Evolutionary conservation across 2,329 filamentous ascomycete genomes (phyloP).

Genomic region (Xylariaceae sp.): DNA sequence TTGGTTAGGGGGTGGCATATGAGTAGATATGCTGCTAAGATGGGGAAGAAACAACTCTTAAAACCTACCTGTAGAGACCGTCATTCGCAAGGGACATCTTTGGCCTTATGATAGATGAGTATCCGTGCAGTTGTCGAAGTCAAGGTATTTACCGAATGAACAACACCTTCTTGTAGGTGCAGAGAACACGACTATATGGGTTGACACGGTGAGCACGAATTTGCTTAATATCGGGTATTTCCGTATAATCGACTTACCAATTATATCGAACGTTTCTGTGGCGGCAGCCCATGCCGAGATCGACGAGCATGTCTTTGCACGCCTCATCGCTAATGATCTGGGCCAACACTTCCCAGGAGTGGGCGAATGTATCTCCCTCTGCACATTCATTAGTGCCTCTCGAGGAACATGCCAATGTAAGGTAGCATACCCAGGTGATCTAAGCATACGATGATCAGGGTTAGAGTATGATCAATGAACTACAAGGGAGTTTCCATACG

Average conservation of each 20-base stretch:
- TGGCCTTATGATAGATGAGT: slow-evolving; percentile 2
- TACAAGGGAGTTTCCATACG: no score
- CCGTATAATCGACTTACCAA: slow-evolving; percentile 9
- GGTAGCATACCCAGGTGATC: no score
- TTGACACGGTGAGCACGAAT: no score
- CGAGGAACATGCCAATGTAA: no score
- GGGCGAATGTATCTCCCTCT: slow-evolving; percentile 21
- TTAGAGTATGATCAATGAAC: no score
- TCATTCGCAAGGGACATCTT: slow-evolving; percentile 25
- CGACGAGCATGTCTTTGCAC: slow-evolving; percentile 22
- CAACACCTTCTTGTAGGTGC: slow-evolving; percentile 21
- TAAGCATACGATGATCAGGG: no score
- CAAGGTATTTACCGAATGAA: slow-evolving; percentile 13
- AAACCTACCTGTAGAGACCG: slow-evolving; percentile 17
- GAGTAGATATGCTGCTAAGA: no score
- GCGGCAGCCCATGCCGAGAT: slow-evolving; percentile 16
- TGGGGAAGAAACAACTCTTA: no score
- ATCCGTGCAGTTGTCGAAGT: no score
- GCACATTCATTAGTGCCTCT: no score
- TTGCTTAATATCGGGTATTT: no score
- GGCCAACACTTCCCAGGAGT: slow-evolving; percentile 22
- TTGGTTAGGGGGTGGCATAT: no score
- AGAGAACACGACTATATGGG: slow-evolving; percentile 23
- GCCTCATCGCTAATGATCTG: slow-evolving; percentile 21
- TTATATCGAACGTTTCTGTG: slow-evolving; percentile 22